These are phyloP conservation scores for Solanum infundibuliforme DNA, from an alignment of 257 asterid species.

Conservation along the genomic window DNA sequence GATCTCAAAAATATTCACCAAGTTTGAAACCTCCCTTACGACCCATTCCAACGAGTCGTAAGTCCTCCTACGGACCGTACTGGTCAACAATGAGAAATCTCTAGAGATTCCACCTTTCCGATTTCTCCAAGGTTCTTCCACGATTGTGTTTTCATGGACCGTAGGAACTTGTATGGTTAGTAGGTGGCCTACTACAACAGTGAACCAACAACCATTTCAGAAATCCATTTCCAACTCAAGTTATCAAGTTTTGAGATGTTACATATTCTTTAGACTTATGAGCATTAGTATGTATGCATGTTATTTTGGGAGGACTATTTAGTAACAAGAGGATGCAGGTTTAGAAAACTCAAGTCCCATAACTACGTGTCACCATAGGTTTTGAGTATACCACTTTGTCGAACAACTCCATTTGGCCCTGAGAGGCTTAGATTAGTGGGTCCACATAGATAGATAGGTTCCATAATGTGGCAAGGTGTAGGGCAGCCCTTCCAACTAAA, in stretches of 20 bases:
- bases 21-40: neutral
- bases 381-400: neutral
- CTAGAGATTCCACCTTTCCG: neutral
- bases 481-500: neutral
- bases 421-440: neutral
- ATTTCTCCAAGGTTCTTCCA: neutral
- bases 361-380: neutral
- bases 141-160: neutral
- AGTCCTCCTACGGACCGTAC: neutral
- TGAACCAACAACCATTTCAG: neutral
- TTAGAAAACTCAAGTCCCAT: neutral
- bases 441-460: neutral
- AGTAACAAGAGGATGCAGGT: neutral
- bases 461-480: neutral
- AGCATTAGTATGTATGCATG: neutral
- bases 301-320: neutral
- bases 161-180: neutral
- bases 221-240: neutral
- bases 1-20: neutral
- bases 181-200: neutral
- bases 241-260: no score
- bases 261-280: neutral
- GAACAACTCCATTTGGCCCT: neutral
- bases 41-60: neutral
- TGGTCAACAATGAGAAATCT: neutral